Evolutionary conservation across 768 basidiomycete species (phyloP).

Genomic region (Tricholoma saponaceum): DNA sequence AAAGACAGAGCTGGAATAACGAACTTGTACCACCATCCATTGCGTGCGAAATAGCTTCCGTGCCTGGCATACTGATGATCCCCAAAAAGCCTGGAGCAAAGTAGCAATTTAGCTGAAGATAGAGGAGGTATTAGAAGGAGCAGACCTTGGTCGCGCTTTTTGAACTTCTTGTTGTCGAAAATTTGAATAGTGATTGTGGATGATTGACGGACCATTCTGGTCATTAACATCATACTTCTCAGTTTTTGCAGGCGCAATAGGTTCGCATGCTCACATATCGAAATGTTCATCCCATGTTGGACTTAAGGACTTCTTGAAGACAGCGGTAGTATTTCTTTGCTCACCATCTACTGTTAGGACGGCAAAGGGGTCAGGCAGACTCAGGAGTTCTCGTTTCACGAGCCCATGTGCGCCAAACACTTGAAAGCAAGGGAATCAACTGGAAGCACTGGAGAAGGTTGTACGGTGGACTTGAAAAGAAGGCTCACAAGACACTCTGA

Average conservation of each 20-base stretch:
- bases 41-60: conserved; percentile 50
- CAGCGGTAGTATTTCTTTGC: conserved; percentile 74
- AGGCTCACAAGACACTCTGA: conserved; percentile 48
- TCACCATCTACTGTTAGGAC: conserved; percentile 84
- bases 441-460: not conserved
- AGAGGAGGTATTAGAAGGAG: conserved; percentile 31
- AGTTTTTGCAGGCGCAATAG: conserved; percentile 13
- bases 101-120: conserved; percentile 31
- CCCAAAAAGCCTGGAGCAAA: conserved; percentile 47
- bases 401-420: conserved; percentile 77
- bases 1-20: conserved; percentile 13
- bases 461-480: not conserved
- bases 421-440: conserved; percentile 22
- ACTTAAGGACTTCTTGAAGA: conserved; percentile 62
- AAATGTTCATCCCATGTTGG: conserved; percentile 86
- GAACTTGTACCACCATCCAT: conserved; percentile 33
- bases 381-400: conserved; percentile 72
- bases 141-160: conserved; percentile 74
- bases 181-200: conserved; percentile 82
- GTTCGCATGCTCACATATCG: conserved; percentile 57
- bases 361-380: conserved; percentile 86
- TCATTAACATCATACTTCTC: conserved; percentile 6
- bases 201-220: conserved; percentile 65
- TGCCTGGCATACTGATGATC: conserved; percentile 50
- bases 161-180: conserved; percentile 89